phyloP scores from a whole-genome alignment of 441 rosid genomes.

The Erodium trifolium region DNA sequence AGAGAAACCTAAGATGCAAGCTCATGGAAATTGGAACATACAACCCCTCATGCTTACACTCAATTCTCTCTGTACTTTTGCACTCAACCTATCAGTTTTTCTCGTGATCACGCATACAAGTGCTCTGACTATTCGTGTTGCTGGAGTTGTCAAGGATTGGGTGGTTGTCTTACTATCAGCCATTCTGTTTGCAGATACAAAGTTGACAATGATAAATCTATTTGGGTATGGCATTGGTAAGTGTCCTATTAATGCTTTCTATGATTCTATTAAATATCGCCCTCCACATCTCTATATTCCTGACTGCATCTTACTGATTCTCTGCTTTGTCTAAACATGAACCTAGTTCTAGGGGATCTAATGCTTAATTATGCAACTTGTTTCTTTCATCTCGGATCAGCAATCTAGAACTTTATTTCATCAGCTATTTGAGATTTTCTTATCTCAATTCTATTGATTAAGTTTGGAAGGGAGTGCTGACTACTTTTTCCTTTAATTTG shows the following conservation, averaged over 20 bases:
- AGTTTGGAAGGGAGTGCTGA: no score
- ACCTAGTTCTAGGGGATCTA: background rate
- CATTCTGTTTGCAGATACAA: conserved; percentile 13
- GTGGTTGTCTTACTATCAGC: conserved; percentile 15
- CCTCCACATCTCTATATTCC: background rate
- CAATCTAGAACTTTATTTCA: no score
- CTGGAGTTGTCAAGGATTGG: conserved; percentile 31
- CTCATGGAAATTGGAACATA: conserved; percentile 59
- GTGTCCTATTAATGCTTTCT: conserved; percentile 14
- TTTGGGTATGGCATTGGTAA: conserved; percentile 45
- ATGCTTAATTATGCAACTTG: background rate
- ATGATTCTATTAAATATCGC: background rate
- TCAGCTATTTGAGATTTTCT: no score
- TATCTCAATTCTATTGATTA: background rate
- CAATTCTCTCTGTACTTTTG: conserved; percentile 85
- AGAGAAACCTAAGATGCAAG: conserved; percentile 82
- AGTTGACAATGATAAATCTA: conserved; percentile 9
- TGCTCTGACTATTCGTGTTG: conserved; percentile 67
- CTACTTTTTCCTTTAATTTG: no score
- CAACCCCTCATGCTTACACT: conserved; percentile 58
- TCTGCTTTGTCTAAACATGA: background rate
- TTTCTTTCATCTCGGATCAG: no score
- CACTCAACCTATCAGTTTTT: conserved; percentile 93
- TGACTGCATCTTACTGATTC: background rate
- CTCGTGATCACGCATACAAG: conserved; percentile 89